A percentile compares a stretch with the other conserved stretches of the same genome.
These are phyloP conservation scores for Citrus medica DNA, from an alignment of 345 rosid genomes.

Conservation along the genomic window DNA sequence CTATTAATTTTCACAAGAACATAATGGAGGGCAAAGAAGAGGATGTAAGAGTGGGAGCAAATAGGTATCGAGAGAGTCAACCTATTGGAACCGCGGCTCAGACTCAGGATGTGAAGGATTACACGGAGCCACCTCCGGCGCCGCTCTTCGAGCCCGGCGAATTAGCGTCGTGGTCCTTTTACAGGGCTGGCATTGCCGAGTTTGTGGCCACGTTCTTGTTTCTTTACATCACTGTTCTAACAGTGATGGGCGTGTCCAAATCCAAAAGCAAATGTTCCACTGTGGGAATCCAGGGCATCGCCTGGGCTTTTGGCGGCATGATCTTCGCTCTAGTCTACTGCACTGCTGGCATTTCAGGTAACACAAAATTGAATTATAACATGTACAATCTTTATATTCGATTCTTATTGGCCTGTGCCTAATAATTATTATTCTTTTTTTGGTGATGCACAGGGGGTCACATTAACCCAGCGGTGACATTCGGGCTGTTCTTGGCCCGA, in stretches of 20 bases:
- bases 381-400: no score
- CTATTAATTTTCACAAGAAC: not conserved
- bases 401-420: no score
- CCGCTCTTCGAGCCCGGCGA: conserved; percentile 28
- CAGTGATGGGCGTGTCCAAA: conserved; percentile 37
- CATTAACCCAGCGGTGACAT: conserved; percentile 45
- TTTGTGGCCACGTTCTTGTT: conserved; percentile 38
- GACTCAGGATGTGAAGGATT: conserved; percentile 27
- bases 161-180: conserved; percentile 33
- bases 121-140: conserved; percentile 32
- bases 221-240: conserved; percentile 32
- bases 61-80: conserved; percentile 31
- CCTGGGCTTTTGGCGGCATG: conserved; percentile 52
- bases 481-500: conserved; percentile 43
- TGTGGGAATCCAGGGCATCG: conserved; percentile 37
- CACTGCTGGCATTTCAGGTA: conserved; percentile 46
- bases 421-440: not conserved
- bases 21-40: conserved; percentile 36
- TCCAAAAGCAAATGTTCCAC: conserved; percentile 32
- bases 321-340: conserved; percentile 41
- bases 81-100: conserved; percentile 38
- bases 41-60: conserved; percentile 41
- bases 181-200: conserved; percentile 37
- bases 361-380: no score
- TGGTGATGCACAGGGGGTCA: conserved; percentile 39